phyloP scores from a whole-genome alignment of 306 rosid species.

The Gastrolobium villosum region DNA sequence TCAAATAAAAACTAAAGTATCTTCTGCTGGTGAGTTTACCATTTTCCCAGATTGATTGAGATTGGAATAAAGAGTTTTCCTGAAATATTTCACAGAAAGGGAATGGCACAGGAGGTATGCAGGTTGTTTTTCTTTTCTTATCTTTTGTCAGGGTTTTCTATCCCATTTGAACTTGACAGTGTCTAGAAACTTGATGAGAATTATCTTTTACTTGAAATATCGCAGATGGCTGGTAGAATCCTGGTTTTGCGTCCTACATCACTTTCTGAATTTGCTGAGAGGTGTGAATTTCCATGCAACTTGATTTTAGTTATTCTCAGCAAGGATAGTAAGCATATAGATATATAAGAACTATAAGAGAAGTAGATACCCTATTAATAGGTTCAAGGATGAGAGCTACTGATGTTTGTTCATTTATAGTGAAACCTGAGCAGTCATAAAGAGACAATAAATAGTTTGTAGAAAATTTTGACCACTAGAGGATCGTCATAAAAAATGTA shows the following conservation, averaged over 20 bases:
- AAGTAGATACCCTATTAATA: conserved; percentile 8
- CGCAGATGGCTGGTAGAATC: conserved; percentile 93
- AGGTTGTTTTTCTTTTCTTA: conserved; percentile 3
- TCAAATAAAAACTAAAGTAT: neutral
- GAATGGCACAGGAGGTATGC: conserved; percentile 89
- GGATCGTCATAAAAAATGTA: conserved; percentile 20
- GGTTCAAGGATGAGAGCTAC: conserved; percentile 12
- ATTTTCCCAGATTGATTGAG: conserved; percentile 77
- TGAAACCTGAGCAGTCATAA: neutral
- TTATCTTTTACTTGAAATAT: conserved; percentile 46
- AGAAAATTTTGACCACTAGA: neutral
- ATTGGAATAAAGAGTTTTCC: conserved; percentile 87
- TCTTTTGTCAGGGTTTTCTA: conserved; percentile 13
- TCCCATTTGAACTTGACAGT: conserved; percentile 18
- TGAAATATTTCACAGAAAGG: conserved; percentile 78
- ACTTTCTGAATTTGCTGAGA: conserved; percentile 84
- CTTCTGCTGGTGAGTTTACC: conserved; percentile 5
- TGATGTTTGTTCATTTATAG: conserved; percentile 6
- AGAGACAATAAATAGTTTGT: neutral
- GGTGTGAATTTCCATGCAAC: conserved; percentile 55
- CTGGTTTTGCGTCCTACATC: conserved; percentile 81
- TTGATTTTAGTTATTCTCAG: conserved; percentile 22
- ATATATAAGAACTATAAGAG: conserved; percentile 13
- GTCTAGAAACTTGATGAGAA: conserved; percentile 8
- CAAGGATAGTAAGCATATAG: conserved; percentile 6